Conservation (phyloP, 306 rosid species). For the Cicer chorassanicum region DNA sequence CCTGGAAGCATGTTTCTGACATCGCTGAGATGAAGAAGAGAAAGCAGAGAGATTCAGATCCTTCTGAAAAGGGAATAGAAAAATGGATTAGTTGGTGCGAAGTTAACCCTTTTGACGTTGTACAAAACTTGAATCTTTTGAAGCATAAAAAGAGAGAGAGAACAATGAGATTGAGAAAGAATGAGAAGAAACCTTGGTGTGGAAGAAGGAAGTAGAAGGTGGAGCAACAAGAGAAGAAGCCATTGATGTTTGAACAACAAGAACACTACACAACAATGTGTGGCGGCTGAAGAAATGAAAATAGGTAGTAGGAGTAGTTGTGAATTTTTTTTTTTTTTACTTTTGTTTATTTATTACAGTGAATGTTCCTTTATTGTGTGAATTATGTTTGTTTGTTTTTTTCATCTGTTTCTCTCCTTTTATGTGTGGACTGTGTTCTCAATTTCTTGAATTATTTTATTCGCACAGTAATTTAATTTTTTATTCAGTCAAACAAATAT, state of each 20-base stretch:
- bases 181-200: constrained; percentile 53
- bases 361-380: no score
- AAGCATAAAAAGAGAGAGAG: not conserved
- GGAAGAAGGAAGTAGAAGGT: constrained; percentile 51
- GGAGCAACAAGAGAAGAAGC: constrained; percentile 64
- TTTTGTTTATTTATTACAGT: no score
- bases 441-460: no score
- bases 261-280: not conserved
- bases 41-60: constrained; percentile 56
- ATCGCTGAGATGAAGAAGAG: constrained; percentile 53
- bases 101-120: constrained; percentile 19
- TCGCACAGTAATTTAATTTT: no score
- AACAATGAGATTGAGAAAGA: not conserved
- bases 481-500: no score
- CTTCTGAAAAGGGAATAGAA: constrained; percentile 44
- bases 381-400: no score
- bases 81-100: constrained; percentile 11
- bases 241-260: constrained; percentile 46
- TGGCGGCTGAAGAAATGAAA: constrained; percentile 27
- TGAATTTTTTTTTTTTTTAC: no score
- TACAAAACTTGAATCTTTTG: not conserved
- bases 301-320: not conserved
- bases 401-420: no score
- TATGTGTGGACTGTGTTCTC: no score
- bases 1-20: constrained; percentile 53